phyloP scores from a whole-genome alignment of 2,329 filamentous ascomycete genomes.

The Westerdykella sp. region DNA sequence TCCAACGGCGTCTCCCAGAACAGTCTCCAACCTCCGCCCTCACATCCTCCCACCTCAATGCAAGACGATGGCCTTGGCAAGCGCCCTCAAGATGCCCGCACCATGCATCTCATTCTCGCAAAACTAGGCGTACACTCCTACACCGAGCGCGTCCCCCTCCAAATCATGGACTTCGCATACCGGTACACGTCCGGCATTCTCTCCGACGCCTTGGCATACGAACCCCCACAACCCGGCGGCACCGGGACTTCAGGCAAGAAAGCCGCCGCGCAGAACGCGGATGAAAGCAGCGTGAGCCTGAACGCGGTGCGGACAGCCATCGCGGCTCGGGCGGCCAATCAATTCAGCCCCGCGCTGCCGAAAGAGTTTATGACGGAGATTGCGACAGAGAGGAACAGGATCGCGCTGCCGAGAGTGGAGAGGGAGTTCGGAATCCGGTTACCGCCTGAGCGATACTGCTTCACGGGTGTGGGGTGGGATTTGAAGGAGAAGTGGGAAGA shows the following conservation, averaged over 20 bases:
- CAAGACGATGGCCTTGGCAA: conserved; percentile 31
- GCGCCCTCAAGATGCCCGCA: conserved; percentile 70
- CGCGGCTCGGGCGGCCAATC: conserved; percentile 59
- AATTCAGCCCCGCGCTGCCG: conserved; percentile 58
- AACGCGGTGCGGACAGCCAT: conserved; percentile 69
- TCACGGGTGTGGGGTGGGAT: conserved; percentile 32
- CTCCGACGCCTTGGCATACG: conserved; percentile 49
- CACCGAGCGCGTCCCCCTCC: conserved; percentile 73
- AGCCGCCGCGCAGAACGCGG: conserved; percentile 17
- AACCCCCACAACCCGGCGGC: conserved; percentile 14
- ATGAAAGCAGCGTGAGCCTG: conserved; percentile 52
- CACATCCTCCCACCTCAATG: conserved; percentile 30
- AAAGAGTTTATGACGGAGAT: conserved; percentile 75
- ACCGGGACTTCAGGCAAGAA: conserved; percentile 12
- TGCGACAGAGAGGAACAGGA: conserved; percentile 47
- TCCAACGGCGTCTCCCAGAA: conserved; percentile 17
- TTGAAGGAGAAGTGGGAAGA: conserved; percentile 53
- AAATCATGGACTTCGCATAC: conserved; percentile 82
- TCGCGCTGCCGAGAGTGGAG: conserved; percentile 41
- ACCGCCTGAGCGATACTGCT: conserved; percentile 55
- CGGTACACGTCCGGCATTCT: conserved; percentile 69
- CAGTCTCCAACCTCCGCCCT: conserved; percentile 5
- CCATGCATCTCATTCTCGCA: conserved; percentile 72
- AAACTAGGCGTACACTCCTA: conserved; percentile 73
- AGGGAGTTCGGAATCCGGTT: conserved; percentile 53